Conservation (phyloP, 2,329 filamentous ascomycete species). For the Pyrenochaeta sp. region DNA sequence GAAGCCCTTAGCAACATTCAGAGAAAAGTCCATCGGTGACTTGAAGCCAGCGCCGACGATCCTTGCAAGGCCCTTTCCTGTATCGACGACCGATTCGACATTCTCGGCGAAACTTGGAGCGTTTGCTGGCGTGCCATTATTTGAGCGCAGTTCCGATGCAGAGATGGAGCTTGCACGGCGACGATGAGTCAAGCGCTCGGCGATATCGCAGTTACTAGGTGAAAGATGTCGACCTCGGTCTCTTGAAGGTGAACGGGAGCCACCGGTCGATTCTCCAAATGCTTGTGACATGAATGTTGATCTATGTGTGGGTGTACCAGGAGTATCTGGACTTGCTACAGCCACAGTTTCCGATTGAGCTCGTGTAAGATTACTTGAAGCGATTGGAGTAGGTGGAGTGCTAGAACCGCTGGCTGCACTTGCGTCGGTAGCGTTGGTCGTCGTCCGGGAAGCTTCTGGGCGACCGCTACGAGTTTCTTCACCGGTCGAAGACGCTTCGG, state of each 20-base stretch:
- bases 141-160: constrained; percentile 22
- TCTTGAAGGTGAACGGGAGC: constrained; percentile 37
- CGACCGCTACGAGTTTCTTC: constrained; percentile 24
- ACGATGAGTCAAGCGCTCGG: constrained; percentile 6
- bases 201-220: constrained; percentile 3
- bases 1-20: constrained; percentile 84
- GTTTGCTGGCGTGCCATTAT: constrained; percentile 18
- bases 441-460: constrained; percentile 16
- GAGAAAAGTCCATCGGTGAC: constrained; percentile 82
- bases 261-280: constrained; percentile 36
- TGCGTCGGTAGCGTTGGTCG: constrained; percentile 15
- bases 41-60: constrained; percentile 79
- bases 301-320: constrained; percentile 31
- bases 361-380: constrained; percentile 9
- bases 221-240: constrained; percentile 19
- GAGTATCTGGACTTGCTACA: constrained; percentile 17
- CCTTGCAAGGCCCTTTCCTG: constrained; percentile 72
- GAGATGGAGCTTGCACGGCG: constrained; percentile 27
- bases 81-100: constrained; percentile 67
- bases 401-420: constrained; percentile 26
- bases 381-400: constrained; percentile 26
- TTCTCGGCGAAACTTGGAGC: constrained; percentile 19
- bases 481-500: constrained; percentile 15
- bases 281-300: constrained; percentile 43
- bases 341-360: constrained; percentile 15